Evolutionary conservation across 441 rosid genomes (phyloP).

Genomic region (Jatropha podagrica): DNA sequence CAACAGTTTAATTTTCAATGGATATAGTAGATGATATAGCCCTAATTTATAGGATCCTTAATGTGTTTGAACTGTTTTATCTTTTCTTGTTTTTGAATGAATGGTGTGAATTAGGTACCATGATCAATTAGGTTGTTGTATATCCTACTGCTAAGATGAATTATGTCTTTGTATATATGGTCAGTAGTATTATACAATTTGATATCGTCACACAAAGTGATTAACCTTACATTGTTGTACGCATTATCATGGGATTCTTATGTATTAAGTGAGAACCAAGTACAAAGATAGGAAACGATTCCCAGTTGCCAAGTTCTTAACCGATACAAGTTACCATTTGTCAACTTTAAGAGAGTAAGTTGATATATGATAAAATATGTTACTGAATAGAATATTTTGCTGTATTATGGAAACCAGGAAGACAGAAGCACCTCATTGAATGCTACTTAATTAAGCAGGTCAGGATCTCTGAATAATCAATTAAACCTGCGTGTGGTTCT

Average conservation of each 20-base stretch:
- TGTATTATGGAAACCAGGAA: no score
- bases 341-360: neutral
- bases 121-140: slow-evolving; percentile 5
- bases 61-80: neutral
- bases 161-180: neutral
- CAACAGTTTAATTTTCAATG: slow-evolving; percentile 1
- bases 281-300: neutral
- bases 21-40: neutral
- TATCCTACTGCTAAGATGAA: neutral
- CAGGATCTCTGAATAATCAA: neutral
- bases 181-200: neutral
- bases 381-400: neutral
- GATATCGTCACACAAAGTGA: neutral
- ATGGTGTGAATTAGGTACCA: neutral
- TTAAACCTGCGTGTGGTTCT: neutral
- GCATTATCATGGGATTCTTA: neutral
- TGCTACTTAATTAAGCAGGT: no score
- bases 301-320: neutral
- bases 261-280: neutral
- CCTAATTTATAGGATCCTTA: neutral
- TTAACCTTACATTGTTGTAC: neutral
- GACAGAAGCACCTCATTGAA: no score
- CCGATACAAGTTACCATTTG: neutral
- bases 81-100: neutral
- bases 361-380: neutral